phyloP scores from a whole-genome alignment of 805 yeast species.

The Limtongozyma cylindracea region DNA sequence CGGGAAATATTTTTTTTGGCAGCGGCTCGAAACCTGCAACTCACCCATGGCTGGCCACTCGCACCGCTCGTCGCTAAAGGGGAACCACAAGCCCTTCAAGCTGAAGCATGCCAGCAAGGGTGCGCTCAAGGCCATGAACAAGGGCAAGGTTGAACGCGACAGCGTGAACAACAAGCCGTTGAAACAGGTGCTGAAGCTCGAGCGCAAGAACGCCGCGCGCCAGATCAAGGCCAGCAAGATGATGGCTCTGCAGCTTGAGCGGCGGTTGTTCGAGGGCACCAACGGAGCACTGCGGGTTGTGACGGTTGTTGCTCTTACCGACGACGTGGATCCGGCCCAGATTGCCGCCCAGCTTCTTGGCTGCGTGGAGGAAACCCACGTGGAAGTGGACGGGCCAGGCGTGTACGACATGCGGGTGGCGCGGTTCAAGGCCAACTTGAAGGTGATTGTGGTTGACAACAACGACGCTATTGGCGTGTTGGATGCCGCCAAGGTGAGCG shows the following conservation, averaged over 20 bases:
- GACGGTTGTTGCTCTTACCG: conserved; percentile 56
- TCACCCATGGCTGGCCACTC: conserved; percentile 16
- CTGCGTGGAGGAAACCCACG: conserved; percentile 9
- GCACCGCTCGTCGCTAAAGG: conserved; percentile 67
- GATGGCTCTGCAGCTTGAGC: conserved; percentile 23
- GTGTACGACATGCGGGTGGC: conserved; percentile 16
- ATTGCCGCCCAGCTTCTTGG: conserved; percentile 27
- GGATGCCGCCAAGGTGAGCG: conserved; percentile 77
- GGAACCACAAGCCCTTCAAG: conserved; percentile 75
- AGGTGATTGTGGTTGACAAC: conserved; percentile 50
- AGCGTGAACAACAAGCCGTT: conserved; percentile 10
- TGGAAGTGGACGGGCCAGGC: too few relatives aligned
- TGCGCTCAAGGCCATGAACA: conserved; percentile 49
- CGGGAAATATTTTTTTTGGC: too few relatives aligned
- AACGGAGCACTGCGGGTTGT: conserved; percentile 68
- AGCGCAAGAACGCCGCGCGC: conserved; percentile 54
- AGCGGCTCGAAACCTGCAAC: too few relatives aligned
- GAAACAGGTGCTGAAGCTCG: conserved; percentile 18
- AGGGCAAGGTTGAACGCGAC: conserved; percentile 72
- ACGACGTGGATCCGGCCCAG: conserved; percentile 32
- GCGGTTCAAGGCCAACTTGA: conserved; percentile 53
- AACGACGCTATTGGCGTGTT: conserved; percentile 38
- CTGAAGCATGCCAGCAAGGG: conserved; percentile 82
- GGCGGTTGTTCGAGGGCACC: conserved; percentile 58
- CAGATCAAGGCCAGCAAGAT: conserved; percentile 62